Percentiles rank a stretch among this genome's conserved stretches.
These are phyloP conservation scores for Termitomyces sp. DNA, from an alignment of 768 basidiomycete species.

Conservation along the genomic window DNA sequence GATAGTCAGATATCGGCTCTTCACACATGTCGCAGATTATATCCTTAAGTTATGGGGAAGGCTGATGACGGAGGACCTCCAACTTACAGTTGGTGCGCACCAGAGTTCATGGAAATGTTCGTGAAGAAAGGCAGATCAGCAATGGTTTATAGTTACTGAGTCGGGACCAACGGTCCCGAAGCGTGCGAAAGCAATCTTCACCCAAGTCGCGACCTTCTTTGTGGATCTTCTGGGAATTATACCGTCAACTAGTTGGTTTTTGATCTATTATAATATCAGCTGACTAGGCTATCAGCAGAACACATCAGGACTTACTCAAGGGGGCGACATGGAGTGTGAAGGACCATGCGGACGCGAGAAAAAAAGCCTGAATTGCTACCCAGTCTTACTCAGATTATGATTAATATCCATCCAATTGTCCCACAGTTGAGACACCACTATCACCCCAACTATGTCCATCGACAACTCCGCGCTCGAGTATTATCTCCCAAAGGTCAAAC, in stretches of 20 bases:
- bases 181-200: background rate
- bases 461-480: constrained; percentile 12
- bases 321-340: background rate
- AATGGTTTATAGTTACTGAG: no score
- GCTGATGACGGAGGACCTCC: background rate
- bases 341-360: background rate
- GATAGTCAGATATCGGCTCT: background rate
- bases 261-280: background rate
- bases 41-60: background rate
- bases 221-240: background rate
- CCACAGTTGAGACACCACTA: background rate
- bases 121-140: no score
- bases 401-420: background rate
- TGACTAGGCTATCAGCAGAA: background rate
- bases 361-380: background rate
- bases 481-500: constrained; percentile 10
- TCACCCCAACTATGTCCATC: constrained; percentile 8
- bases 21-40: constrained; percentile 1
- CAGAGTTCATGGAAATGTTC: background rate
- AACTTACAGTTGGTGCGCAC: background rate
- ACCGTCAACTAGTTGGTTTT: no score
- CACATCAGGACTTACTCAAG: no score
- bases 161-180: no score
- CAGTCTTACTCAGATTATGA: background rate
- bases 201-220: background rate